A percentile compares a stretch with the other conserved stretches of the same genome.
Conservation (phyloP, 345 rosid species). For the Passiflora organensis region DNA sequence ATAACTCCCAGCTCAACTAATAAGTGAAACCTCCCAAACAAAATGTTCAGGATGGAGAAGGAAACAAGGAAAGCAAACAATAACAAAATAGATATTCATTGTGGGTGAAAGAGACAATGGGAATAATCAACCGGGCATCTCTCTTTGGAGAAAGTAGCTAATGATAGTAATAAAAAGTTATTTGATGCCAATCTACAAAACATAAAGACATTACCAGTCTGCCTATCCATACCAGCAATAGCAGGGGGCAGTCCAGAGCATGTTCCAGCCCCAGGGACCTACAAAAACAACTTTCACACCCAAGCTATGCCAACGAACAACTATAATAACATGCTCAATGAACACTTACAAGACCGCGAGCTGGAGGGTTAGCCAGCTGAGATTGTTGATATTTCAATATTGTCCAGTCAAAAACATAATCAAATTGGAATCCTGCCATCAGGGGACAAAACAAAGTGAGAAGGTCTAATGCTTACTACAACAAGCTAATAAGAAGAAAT, state of each 20-base stretch:
- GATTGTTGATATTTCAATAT: constrained; percentile 90
- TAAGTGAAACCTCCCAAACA: too few relatives aligned
- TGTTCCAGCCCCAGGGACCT: constrained; percentile 79
- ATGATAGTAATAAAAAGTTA: background rate
- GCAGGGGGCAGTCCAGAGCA: constrained; percentile 65
- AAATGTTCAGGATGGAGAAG: too few relatives aligned
- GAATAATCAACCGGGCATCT: too few relatives aligned
- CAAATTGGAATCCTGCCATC: constrained; percentile 75
- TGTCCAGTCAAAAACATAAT: constrained; percentile 95
- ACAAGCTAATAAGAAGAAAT: background rate
- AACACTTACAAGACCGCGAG: constrained; percentile 55
- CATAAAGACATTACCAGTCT: constrained; percentile 33
- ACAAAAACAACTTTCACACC: constrained; percentile 8
- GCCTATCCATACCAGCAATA: constrained; percentile 55
- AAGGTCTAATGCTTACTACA: too few relatives aligned
- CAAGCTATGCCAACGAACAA: constrained; percentile 2
- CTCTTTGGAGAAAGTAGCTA: background rate
- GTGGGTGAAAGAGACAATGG: too few relatives aligned
- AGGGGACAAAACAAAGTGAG: too few relatives aligned
- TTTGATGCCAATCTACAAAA: background rate
- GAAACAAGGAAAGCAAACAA: too few relatives aligned
- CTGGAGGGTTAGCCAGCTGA: constrained; percentile 63
- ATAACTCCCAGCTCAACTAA: too few relatives aligned
- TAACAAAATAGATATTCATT: too few relatives aligned
- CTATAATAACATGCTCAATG: constrained; percentile 5